Percentiles rank a stretch among this genome's conserved stretches.
Evolutionary conservation across 2,329 filamentous ascomycete species (phyloP).

Genomic region (Endothia cerciana): DNA sequence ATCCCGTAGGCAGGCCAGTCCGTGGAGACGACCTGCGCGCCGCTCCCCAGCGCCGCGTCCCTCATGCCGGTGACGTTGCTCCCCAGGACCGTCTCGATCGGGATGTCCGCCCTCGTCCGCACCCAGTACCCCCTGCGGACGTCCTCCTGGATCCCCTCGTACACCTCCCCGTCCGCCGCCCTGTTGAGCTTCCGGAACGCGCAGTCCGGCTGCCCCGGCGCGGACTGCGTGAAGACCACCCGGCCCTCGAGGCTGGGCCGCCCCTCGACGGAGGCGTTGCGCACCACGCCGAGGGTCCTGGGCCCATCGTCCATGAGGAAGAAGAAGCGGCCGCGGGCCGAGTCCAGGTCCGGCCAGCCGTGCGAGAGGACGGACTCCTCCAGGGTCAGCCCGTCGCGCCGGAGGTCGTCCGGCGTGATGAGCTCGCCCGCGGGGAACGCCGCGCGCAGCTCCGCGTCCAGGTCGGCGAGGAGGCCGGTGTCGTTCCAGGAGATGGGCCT

Average conservation of each 20-base stretch:
- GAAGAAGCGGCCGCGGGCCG: constrained; percentile 49
- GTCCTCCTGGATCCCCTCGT: constrained; percentile 46
- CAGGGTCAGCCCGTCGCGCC: constrained; percentile 44
- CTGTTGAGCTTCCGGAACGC: constrained; percentile 56
- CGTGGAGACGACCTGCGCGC: constrained; percentile 54
- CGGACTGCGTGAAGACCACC: constrained; percentile 52
- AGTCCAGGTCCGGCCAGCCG: constrained; percentile 53
- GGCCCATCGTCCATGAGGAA: constrained; percentile 57
- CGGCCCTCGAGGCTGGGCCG: constrained; percentile 45
- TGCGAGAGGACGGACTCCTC: constrained; percentile 49
- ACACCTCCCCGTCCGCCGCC: constrained; percentile 39
- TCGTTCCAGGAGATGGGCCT: constrained; percentile 49
- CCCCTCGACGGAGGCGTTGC: constrained; percentile 43
- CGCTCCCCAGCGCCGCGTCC: constrained; percentile 48
- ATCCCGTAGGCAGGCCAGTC: constrained; percentile 53
- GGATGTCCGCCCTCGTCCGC: constrained; percentile 52
- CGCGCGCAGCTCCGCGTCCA: constrained; percentile 52
- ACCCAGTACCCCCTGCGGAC: constrained; percentile 53
- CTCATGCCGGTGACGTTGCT: constrained; percentile 45
- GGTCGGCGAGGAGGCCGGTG: constrained; percentile 43
- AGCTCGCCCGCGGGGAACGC: constrained; percentile 46
- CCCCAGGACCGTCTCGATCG: constrained; percentile 46
- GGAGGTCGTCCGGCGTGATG: constrained; percentile 52
- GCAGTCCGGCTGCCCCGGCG: constrained; percentile 48
- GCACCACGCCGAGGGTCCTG: constrained; percentile 37